These are phyloP conservation scores for Lodderomyces elongisporus DNA, from an alignment of 1,139 yeast genomes.

Conservation along the genomic window DNA sequence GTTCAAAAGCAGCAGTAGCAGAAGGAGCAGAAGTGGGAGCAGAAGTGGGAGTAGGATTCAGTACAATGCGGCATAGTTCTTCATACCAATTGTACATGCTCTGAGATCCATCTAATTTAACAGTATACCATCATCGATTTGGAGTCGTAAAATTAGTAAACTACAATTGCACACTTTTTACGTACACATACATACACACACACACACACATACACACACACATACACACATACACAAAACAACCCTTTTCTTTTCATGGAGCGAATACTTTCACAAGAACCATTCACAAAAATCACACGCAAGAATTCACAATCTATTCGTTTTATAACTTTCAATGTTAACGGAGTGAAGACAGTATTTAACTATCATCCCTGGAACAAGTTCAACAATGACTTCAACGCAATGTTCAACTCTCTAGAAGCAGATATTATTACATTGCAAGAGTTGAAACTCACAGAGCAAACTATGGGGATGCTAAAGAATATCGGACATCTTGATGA, in stretches of 20 bases:
- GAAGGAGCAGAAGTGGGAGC: too few species aligned
- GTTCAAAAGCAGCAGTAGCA: too few species aligned
- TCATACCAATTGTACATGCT: too few species aligned
- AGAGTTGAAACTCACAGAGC: slow-evolving; percentile 68
- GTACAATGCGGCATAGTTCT: too few species aligned
- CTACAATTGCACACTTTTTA: too few species aligned
- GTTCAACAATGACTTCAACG: slow-evolving; percentile 39
- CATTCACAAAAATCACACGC: slow-evolving; percentile 11
- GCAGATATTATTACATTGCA: slow-evolving; percentile 81
- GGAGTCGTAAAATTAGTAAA: too few species aligned
- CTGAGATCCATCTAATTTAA: too few species aligned
- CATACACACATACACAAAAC: neutral
- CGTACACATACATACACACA: too few species aligned
- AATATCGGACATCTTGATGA: slow-evolving; percentile 54
- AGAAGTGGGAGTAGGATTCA: too few species aligned
- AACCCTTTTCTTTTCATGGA: slow-evolving; percentile 1
- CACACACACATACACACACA: too few species aligned
- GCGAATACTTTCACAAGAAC: slow-evolving; percentile 10
- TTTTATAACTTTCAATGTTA: slow-evolving; percentile 73
- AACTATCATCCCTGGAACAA: slow-evolving; percentile 81
- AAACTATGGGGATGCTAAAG: slow-evolving; percentile 35
- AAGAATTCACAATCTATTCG: slow-evolving; percentile 23
- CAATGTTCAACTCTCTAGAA: slow-evolving; percentile 49
- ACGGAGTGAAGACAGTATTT: slow-evolving; percentile 75
- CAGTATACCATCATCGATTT: too few species aligned